A percentile compares a stretch with the other conserved stretches of the same genome.
phyloP scores from a whole-genome alignment of 1,284 basidiomycete genomes.

The Ustilago shanxiensis region DNA sequence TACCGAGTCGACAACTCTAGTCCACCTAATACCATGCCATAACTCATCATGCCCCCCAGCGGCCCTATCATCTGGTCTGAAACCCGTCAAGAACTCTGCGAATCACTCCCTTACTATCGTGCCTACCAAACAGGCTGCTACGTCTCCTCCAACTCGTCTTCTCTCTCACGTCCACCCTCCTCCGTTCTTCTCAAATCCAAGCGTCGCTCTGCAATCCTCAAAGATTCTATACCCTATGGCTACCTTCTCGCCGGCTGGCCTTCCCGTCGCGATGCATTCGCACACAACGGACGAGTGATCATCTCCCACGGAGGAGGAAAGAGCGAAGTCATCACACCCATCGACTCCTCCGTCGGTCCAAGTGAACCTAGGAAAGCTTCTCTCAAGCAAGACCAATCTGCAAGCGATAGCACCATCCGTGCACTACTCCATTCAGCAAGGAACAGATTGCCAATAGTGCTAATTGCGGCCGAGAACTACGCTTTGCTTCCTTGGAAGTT shows the following conservation, averaged over 20 bases:
- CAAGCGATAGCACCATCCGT: constrained; percentile 34
- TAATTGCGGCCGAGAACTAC: constrained; percentile 48
- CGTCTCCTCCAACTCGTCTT: constrained; percentile 14
- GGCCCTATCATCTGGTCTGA: constrained; percentile 48
- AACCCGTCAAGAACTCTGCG: constrained; percentile 57
- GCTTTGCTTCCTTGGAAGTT: constrained; percentile 44
- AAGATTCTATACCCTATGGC: constrained; percentile 43
- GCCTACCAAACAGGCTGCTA: constrained; percentile 54
- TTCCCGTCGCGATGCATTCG: constrained; percentile 46
- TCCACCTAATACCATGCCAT: neutral
- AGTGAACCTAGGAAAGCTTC: constrained; percentile 16
- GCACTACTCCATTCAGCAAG: constrained; percentile 40
- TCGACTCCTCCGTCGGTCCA: neutral
- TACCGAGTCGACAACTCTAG: neutral
- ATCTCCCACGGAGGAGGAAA: constrained; percentile 55
- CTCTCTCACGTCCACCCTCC: constrained; percentile 21
- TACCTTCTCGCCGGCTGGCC: constrained; percentile 57
- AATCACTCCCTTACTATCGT: constrained; percentile 56
- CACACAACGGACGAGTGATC: constrained; percentile 44
- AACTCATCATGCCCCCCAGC: constrained; percentile 15
- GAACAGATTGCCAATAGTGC: constrained; percentile 38
- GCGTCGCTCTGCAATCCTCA: neutral
- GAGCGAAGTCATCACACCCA: constrained; percentile 16
- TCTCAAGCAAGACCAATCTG: constrained; percentile 45
- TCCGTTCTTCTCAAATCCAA: neutral